phyloP scores from a whole-genome alignment of 2,329 filamentous ascomycete species.

The Scleromitrula shiraiana region DNA sequence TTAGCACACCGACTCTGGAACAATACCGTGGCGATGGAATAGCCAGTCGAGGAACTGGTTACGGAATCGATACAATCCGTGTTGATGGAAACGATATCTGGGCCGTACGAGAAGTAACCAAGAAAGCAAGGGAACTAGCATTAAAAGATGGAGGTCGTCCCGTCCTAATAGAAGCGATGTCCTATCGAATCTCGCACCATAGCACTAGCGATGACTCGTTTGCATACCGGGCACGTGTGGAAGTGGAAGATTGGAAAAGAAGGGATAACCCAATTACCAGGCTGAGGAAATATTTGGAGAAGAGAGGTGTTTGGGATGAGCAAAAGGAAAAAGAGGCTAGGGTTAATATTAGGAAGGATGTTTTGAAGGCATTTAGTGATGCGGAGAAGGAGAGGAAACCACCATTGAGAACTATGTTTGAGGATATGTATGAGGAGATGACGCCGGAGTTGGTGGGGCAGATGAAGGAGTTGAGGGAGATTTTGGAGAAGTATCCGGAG shows the following conservation, averaged over 20 bases:
- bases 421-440: constrained; percentile 81
- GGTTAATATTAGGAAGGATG: constrained; percentile 58
- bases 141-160: constrained; percentile 36
- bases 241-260: constrained; percentile 91
- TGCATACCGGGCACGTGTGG: constrained; percentile 84
- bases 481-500: constrained; percentile 77
- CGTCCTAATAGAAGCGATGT: constrained; percentile 93
- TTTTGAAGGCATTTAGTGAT: constrained; percentile 75
- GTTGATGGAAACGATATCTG: constrained; percentile 95
- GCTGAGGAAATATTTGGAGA: constrained; percentile 84
- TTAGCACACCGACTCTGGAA: constrained; percentile 80
- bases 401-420: constrained; percentile 64
- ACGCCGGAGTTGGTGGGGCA: constrained; percentile 73
- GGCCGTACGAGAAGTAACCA: constrained; percentile 74
- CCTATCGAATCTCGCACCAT: constrained; percentile 95
- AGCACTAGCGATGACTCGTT: constrained; percentile 96
- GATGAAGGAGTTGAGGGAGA: constrained; percentile 65
- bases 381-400: constrained; percentile 79
- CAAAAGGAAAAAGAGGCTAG: constrained; percentile 67
- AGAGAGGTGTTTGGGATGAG: constrained; percentile 76
- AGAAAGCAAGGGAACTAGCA: constrained; percentile 65
- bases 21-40: constrained; percentile 91
- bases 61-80: constrained; percentile 88
- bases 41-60: constrained; percentile 76
- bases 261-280: constrained; percentile 83